Evolutionary conservation across 257 asterid species (phyloP).

Genomic region (Coffea eugenioides): DNA sequence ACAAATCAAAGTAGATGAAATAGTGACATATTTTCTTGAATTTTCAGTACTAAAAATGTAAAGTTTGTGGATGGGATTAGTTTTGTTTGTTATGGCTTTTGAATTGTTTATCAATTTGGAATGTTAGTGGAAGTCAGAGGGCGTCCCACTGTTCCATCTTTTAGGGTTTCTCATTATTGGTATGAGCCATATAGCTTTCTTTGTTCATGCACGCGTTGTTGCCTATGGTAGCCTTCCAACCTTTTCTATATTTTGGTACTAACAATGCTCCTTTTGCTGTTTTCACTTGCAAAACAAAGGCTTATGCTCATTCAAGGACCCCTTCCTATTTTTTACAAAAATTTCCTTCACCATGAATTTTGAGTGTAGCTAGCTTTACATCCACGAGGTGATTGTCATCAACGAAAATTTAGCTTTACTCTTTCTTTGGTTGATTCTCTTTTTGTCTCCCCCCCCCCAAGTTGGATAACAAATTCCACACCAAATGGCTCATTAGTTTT

Average conservation of each 20-base stretch:
- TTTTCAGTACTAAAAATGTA: neutral
- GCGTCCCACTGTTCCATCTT: constrained; percentile 30
- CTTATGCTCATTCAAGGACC: neutral
- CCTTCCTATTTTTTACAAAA: too few relatives aligned
- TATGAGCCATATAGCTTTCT: neutral
- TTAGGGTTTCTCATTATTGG: constrained; percentile 35
- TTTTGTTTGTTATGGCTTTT: neutral
- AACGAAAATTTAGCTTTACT: neutral
- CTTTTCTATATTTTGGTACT: neutral
- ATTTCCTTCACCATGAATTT: neutral
- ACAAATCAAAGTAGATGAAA: neutral
- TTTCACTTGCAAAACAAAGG: neutral
- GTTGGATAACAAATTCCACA: neutral
- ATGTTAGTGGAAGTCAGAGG: constrained; percentile 32
- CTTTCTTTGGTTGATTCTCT: neutral
- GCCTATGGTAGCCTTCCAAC: neutral
- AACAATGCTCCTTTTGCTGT: neutral
- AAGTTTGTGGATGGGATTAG: neutral
- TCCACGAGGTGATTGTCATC: neutral
- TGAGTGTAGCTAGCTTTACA: neutral
- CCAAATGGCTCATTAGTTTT: neutral
- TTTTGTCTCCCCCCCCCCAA: neutral
- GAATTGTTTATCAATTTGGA: constrained; percentile 13
- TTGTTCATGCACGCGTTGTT: constrained; percentile 13
- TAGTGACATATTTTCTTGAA: neutral